phyloP scores from a whole-genome alignment of 1,139 yeast genomes.

The Blastobotrys malaysiensis region DNA sequence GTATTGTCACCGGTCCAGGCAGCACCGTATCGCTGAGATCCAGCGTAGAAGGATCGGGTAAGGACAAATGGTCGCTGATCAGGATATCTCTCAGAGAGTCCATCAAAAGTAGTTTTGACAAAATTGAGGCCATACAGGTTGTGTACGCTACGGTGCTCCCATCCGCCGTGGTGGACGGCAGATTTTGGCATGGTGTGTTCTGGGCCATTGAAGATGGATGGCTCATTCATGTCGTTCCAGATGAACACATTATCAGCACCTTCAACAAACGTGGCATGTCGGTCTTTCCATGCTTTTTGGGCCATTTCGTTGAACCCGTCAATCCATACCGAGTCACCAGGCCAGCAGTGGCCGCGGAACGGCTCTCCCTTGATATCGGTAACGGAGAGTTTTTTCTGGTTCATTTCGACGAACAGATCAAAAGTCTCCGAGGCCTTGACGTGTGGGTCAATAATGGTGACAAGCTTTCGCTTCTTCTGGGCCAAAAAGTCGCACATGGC shows the following conservation, averaged over 20 bases:
- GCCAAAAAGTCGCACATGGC: constrained; percentile 28
- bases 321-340: constrained; percentile 33
- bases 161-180: constrained; percentile 64
- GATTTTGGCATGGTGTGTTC: constrained; percentile 68
- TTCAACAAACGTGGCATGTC: constrained; percentile 22
- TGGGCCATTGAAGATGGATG: constrained; percentile 25
- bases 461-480: constrained; percentile 29
- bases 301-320: constrained; percentile 31
- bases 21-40: constrained; percentile 83
- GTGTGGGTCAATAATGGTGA: constrained; percentile 36
- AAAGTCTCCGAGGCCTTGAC: constrained; percentile 32
- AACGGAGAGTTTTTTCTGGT: constrained; percentile 29
- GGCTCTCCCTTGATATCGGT: constrained; percentile 26
- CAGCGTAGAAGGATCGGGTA: constrained; percentile 78
- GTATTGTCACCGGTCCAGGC: constrained; percentile 96
- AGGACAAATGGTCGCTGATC: constrained; percentile 70
- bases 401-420: constrained; percentile 28
- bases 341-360: constrained; percentile 18
- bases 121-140: constrained; percentile 72
- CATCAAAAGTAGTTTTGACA: constrained; percentile 69
- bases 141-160: constrained; percentile 87
- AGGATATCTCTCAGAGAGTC: constrained; percentile 49
- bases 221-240: constrained; percentile 39
- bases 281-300: constrained; percentile 28
- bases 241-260: constrained; percentile 31